Percentiles rank a stretch among this genome's conserved stretches.
Conservation (phyloP, 371 early-diverging fungal species). For the Fennellomyces sp. region DNA sequence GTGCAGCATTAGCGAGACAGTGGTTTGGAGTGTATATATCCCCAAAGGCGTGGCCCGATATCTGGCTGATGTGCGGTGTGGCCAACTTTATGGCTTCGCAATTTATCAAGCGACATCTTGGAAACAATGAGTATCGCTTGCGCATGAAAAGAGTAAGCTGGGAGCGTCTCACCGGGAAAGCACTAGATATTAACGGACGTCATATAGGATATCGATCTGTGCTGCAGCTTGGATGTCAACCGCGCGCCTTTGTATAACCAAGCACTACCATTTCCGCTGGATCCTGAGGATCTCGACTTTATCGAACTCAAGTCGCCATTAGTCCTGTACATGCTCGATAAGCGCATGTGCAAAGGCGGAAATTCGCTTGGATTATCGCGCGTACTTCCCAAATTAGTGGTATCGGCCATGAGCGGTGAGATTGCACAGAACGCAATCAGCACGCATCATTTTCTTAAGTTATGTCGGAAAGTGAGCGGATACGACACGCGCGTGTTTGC, state of each 20-base stretch:
- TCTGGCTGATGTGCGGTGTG: slow-evolving; percentile 88
- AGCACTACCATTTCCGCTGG: slow-evolving; percentile 61
- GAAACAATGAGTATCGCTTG: slow-evolving; percentile 87
- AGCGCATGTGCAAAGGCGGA: slow-evolving; percentile 86
- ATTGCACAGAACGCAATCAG: slow-evolving; percentile 75
- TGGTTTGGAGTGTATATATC: slow-evolving; percentile 93
- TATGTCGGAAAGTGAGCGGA: slow-evolving; percentile 83
- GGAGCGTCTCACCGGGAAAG: not conserved
- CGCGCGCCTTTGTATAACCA: slow-evolving; percentile 83
- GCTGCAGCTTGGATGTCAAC: slow-evolving; percentile 82
- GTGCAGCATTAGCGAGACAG: slow-evolving; percentile 79
- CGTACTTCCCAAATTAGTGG: slow-evolving; percentile 78
- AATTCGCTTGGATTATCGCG: slow-evolving; percentile 77
- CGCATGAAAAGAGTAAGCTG: slow-evolving; percentile 71
- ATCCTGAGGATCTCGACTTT: slow-evolving; percentile 79
- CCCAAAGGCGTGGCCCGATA: slow-evolving; percentile 83
- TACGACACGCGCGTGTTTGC: slow-evolving; percentile 83
- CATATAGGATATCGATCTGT: slow-evolving; percentile 81
- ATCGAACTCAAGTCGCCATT: slow-evolving; percentile 84
- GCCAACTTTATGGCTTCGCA: slow-evolving; percentile 75
- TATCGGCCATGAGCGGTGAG: slow-evolving; percentile 84
- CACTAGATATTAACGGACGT: not conserved
- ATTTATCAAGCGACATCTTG: slow-evolving; percentile 80
- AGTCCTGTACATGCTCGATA: slow-evolving; percentile 92
- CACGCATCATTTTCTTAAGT: slow-evolving; percentile 80